A percentile compares a stretch with the other conserved stretches of the same genome.
These are phyloP conservation scores for Albophoma yamanashiensis DNA, from an alignment of 2,329 filamentous ascomycete species.

Conservation along the genomic window DNA sequence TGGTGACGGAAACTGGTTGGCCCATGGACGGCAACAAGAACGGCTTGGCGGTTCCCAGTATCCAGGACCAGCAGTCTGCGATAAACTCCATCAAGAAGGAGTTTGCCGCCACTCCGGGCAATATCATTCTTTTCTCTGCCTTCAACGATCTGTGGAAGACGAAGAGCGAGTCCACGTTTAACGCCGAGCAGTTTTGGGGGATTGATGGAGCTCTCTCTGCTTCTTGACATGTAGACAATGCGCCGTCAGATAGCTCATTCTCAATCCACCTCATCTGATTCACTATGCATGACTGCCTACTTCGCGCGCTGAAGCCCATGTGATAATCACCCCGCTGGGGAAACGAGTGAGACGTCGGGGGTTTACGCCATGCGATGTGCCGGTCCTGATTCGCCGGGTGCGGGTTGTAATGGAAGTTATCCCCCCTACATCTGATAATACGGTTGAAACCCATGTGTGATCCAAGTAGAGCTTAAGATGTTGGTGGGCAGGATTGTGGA, in stretches of 20 bases:
- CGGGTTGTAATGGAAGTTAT: neutral
- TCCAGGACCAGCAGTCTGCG: constrained; percentile 55
- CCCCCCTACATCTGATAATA: neutral
- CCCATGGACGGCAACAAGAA: constrained; percentile 59
- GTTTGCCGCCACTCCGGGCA: constrained; percentile 38
- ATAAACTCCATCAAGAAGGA: constrained; percentile 51
- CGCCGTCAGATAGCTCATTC: neutral
- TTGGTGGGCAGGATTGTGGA: neutral
- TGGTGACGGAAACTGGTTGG: constrained; percentile 82
- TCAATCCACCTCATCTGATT: no score
- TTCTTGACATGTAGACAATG: constrained; percentile 5
- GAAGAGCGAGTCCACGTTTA: constrained; percentile 49
- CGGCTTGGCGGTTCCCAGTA: constrained; percentile 55
- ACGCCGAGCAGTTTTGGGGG: constrained; percentile 71
- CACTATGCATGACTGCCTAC: neutral
- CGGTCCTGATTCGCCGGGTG: neutral
- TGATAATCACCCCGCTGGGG: neutral
- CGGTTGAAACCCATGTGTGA: no score
- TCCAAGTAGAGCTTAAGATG: neutral
- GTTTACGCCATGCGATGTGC: neutral
- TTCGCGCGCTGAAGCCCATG: neutral
- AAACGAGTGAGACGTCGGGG: neutral
- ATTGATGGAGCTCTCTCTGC: constrained; percentile 28
- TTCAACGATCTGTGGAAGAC: constrained; percentile 76
- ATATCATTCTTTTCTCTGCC: constrained; percentile 65